These are phyloP conservation scores for Apiotrichum brassicae DNA, from an alignment of 1,284 basidiomycete species.

Conservation along the genomic window DNA sequence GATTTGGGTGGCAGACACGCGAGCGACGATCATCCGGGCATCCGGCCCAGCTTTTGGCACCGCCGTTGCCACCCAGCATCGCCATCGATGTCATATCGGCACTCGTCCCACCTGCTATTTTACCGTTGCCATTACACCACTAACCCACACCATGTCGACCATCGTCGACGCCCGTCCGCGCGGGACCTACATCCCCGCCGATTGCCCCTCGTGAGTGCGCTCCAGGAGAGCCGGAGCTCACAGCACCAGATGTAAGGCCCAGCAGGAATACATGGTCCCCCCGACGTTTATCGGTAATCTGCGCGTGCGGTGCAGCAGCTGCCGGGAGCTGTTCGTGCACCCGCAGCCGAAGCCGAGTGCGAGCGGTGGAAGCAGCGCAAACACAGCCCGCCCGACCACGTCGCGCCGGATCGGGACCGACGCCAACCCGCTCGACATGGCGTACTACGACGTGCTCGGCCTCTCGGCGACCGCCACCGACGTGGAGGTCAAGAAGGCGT, in stretches of 20 bases:
- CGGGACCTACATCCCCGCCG: constrained; percentile 38
- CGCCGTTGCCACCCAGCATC: too few relatives aligned
- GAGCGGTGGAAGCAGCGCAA: constrained; percentile 7
- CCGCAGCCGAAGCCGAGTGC: constrained; percentile 33
- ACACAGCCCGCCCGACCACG: not conserved
- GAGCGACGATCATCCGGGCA: too few relatives aligned
- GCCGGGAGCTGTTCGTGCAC: constrained; percentile 32
- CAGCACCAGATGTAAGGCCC: constrained; percentile 51
- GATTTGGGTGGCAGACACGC: too few relatives aligned
- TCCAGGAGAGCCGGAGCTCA: not conserved
- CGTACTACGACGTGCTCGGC: constrained; percentile 62
- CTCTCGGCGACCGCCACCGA: constrained; percentile 35
- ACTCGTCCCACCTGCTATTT: too few relatives aligned
- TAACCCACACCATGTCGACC: constrained; percentile 33
- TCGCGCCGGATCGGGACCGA: constrained; percentile 69
- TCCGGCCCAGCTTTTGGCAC: too few relatives aligned
- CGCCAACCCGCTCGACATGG: constrained; percentile 79
- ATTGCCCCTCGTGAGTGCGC: constrained; percentile 41
- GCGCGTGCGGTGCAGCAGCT: constrained; percentile 64
- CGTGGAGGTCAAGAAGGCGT: constrained; percentile 80
- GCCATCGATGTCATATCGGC: not conserved
- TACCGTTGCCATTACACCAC: not conserved
- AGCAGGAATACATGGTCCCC: constrained; percentile 69
- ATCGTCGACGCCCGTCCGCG: constrained; percentile 44
- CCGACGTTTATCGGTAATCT: constrained; percentile 59